Evolutionary conservation across 306 rosid genomes (phyloP).

Genomic region (Vachellia pachyceras): DNA sequence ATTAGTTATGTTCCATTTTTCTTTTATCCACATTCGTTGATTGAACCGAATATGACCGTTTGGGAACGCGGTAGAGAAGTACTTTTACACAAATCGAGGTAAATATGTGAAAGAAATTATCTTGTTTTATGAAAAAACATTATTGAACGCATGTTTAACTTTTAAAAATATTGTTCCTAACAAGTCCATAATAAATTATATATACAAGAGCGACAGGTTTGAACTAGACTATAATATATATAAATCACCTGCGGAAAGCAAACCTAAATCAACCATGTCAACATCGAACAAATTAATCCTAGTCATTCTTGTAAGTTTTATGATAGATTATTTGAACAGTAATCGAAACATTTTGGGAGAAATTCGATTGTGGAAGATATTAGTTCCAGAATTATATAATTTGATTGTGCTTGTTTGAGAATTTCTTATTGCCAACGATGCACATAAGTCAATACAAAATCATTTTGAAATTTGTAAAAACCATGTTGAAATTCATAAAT

Average conservation of each 20-base stretch:
- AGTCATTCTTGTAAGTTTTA: constrained; percentile 26
- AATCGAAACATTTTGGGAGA: constrained; percentile 1
- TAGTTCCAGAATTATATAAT: not conserved
- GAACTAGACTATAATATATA: not conserved
- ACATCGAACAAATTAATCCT: not conserved
- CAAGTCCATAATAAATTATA: not conserved
- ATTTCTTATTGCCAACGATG: too few species aligned
- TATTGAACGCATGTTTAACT: too few species aligned
- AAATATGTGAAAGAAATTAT: too few species aligned
- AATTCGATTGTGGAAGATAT: constrained; percentile 22
- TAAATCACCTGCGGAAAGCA: constrained; percentile 33
- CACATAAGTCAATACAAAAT: too few species aligned
- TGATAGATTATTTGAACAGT: constrained; percentile 17
- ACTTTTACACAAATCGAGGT: too few species aligned
- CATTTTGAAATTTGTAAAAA: too few species aligned
- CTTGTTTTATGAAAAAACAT: too few species aligned
- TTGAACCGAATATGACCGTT: too few species aligned
- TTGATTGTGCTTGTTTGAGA: too few species aligned
- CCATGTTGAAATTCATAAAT: too few species aligned
- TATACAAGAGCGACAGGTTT: not conserved
- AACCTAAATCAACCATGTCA: constrained; percentile 21
- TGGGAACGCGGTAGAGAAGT: too few species aligned
- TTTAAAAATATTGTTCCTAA: too few species aligned
- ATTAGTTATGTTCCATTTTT: not conserved
- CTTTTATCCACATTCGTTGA: not conserved